Evolutionary conservation across 768 basidiomycete species (phyloP).

Genomic region (Hypholoma fasciculare): DNA sequence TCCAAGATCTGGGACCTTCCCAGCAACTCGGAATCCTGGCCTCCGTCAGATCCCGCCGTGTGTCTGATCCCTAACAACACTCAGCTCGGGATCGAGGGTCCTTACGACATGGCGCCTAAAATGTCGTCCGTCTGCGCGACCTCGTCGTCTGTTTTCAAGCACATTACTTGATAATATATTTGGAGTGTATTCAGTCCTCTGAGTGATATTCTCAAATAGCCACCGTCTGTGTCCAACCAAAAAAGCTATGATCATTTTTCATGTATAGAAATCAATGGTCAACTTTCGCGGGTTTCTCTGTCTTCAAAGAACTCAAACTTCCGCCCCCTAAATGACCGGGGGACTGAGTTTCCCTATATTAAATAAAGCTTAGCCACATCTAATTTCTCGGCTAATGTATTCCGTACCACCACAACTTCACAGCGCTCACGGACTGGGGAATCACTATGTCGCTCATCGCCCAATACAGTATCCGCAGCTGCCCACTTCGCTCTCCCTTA

Average conservation of each 20-base stretch:
- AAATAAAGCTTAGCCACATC: background rate
- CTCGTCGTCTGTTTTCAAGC: background rate
- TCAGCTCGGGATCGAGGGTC: background rate
- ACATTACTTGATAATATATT: background rate
- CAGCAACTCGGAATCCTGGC: slow-evolving; percentile 2
- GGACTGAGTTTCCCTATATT: slow-evolving; percentile 7
- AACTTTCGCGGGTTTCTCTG: slow-evolving; percentile 5
- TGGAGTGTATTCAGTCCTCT: background rate
- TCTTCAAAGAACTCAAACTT: slow-evolving; percentile 11
- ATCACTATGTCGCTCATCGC: background rate
- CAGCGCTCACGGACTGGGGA: background rate
- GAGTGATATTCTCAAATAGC: slow-evolving; percentile 4
- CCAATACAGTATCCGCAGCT: background rate
- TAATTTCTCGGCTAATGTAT: background rate
- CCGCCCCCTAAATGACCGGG: slow-evolving; percentile 13
- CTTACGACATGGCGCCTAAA: background rate
- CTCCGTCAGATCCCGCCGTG: background rate
- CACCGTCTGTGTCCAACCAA: slow-evolving; percentile 3
- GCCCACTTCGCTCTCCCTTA: too few species aligned
- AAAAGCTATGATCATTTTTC: slow-evolving; percentile 8
- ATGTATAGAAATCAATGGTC: slow-evolving; percentile 12
- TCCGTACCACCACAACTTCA: background rate
- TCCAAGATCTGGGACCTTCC: slow-evolving; percentile 8
- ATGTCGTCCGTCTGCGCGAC: background rate
- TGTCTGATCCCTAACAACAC: background rate